These are phyloP conservation scores for Alnus rubra DNA, from an alignment of 306 rosid species.

Conservation along the genomic window DNA sequence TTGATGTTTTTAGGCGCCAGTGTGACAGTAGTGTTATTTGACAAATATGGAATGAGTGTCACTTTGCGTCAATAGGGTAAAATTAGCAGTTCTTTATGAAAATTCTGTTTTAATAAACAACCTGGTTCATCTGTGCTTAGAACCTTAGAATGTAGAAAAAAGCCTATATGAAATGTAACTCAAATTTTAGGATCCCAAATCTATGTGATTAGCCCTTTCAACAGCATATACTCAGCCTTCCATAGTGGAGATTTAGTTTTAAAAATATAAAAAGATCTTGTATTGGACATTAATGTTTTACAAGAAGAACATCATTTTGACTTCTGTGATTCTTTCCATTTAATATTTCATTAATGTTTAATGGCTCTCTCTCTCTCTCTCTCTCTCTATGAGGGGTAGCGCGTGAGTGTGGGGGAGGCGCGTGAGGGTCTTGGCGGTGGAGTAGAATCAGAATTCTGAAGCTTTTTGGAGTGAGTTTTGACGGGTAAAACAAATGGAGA, in stretches of 20 bases:
- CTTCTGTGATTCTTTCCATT: background rate
- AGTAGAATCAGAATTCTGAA: no score
- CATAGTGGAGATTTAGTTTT: no score
- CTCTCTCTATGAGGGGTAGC: no score
- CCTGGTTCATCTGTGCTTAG: background rate
- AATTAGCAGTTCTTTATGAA: background rate
- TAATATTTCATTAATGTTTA: background rate
- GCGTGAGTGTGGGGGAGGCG: no score
- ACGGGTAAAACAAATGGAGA: no score
- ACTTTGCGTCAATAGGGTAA: background rate
- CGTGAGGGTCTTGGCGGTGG: no score
- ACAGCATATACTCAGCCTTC: no score
- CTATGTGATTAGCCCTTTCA: background rate
- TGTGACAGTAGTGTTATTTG: background rate
- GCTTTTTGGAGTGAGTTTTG: no score
- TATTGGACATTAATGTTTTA: no score
- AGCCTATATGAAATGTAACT: background rate
- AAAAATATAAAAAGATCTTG: no score
- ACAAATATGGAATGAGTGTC: background rate
- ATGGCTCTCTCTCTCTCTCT: no score
- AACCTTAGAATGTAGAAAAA: background rate
- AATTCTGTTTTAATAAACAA: background rate
- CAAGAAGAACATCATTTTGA: background rate
- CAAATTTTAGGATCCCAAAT: background rate
- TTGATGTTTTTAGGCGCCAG: background rate